Evolutionary conservation across 1,139 yeast species (phyloP).

Genomic region (Suhomyces yuchorum): DNA sequence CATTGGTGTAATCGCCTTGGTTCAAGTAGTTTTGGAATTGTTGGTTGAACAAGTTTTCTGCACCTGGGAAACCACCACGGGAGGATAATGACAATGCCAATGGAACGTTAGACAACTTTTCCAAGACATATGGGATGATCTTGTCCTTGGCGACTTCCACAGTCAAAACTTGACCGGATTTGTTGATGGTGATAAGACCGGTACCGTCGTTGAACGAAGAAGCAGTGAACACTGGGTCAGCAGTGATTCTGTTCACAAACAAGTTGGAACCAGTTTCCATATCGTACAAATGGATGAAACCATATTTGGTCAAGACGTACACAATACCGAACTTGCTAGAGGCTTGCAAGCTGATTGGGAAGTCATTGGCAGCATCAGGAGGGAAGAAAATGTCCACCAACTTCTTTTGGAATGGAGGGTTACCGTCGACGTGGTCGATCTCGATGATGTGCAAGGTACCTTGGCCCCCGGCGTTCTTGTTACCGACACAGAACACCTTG

Average conservation of each 20-base stretch:
- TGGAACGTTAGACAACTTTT: slow-evolving; percentile 81
- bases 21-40: slow-evolving; percentile 86
- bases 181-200: slow-evolving; percentile 92
- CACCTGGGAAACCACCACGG: slow-evolving; percentile 97
- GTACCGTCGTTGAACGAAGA: slow-evolving; percentile 69
- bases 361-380: slow-evolving; percentile 93
- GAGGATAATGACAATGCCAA: slow-evolving; percentile 88
- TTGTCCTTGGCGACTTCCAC: slow-evolving; percentile 87
- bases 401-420: slow-evolving; percentile 87
- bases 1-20: slow-evolving; percentile 86
- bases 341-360: slow-evolving; percentile 92
- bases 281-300: slow-evolving; percentile 94
- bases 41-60: slow-evolving; percentile 86
- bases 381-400: slow-evolving; percentile 95
- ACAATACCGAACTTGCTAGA: slow-evolving; percentile 84
- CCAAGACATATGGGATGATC: slow-evolving; percentile 86
- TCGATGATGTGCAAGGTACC: slow-evolving; percentile 91
- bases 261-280: slow-evolving; percentile 89
- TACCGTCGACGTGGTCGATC: slow-evolving; percentile 88
- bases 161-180: slow-evolving; percentile 91
- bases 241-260: slow-evolving; percentile 94
- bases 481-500: slow-evolving; percentile 87
- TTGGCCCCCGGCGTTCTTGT: slow-evolving; percentile 82
- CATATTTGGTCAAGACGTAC: slow-evolving; percentile 90
- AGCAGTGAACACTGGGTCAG: slow-evolving; percentile 94